Conservation (phyloP, 2,329 filamentous ascomycete genomes). For the Cladophialophora yegresii region DNA sequence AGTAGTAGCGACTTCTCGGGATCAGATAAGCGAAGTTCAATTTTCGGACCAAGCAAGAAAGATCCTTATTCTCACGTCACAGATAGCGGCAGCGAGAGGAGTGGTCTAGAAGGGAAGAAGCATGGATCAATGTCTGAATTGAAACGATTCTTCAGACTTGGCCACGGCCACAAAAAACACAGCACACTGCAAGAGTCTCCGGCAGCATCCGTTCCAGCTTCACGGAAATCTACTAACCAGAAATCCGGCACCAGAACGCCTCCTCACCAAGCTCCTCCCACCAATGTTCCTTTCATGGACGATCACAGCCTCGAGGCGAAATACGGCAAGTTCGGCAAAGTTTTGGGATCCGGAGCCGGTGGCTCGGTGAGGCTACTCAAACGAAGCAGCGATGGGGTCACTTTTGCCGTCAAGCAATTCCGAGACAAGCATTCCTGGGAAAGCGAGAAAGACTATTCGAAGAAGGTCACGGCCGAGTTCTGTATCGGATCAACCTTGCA, state of each 20-base stretch:
- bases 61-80: constrained; percentile 54
- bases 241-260: constrained; percentile 55
- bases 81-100: constrained; percentile 43
- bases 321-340: constrained; percentile 93
- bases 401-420: constrained; percentile 98
- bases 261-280: constrained; percentile 54
- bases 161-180: constrained; percentile 60
- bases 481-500: constrained; percentile 96
- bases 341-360: constrained; percentile 89
- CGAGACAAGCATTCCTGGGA: constrained; percentile 89
- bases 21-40: constrained; percentile 55
- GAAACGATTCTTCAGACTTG: constrained; percentile 93
- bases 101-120: constrained; percentile 51
- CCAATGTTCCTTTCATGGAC: constrained; percentile 80
- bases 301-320: constrained; percentile 88
- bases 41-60: constrained; percentile 55
- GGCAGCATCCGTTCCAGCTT: constrained; percentile 51
- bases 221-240: constrained; percentile 59
- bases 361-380: constrained; percentile 95
- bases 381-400: constrained; percentile 84
- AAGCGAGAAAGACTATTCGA: constrained; percentile 91
- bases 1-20: constrained; percentile 46
- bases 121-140: constrained; percentile 90
- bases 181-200: constrained; percentile 63
- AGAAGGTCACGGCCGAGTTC: constrained; percentile 97